A percentile compares a stretch with the other conserved stretches of the same genome.
phyloP scores from a whole-genome alignment of 2,329 filamentous ascomycete genomes.

The Emericellopsis cladophorae region DNA sequence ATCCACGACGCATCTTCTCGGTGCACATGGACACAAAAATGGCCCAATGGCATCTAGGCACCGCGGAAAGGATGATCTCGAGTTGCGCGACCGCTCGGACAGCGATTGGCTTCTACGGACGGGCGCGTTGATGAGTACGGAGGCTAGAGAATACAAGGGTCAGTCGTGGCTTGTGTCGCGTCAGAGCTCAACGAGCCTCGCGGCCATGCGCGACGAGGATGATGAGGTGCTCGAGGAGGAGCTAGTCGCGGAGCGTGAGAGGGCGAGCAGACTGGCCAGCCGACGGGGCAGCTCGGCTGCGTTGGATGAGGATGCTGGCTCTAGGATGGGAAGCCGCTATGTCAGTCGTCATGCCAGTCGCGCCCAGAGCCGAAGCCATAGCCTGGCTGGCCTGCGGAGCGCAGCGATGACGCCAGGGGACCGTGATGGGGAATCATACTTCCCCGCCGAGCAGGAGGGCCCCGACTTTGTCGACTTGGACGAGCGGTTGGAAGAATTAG shows the following conservation, averaged over 20 bases:
- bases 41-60: constrained; percentile 13
- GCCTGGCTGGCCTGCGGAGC: constrained; percentile 18
- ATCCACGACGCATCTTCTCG: constrained; percentile 43
- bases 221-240: constrained; percentile 39
- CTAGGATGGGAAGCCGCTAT: constrained; percentile 10
- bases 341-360: constrained; percentile 35
- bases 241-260: constrained; percentile 35
- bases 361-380: constrained; percentile 30
- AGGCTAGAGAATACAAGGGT: constrained; percentile 54
- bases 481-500: constrained; percentile 43
- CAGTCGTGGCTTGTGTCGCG: constrained; percentile 56
- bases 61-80: constrained; percentile 16
- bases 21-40: constrained; percentile 4
- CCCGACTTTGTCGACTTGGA: constrained; percentile 54
- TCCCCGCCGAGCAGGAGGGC: constrained; percentile 28
- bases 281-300: constrained; percentile 30
- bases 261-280: constrained; percentile 33
- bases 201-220: constrained; percentile 35
- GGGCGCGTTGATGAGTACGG: constrained; percentile 47
- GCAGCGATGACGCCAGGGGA: constrained; percentile 27
- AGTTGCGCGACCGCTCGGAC: constrained; percentile 27
- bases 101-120: constrained; percentile 55
- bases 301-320: constrained; percentile 18
- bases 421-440: constrained; percentile 30
- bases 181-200: constrained; percentile 50